Conservation (phyloP, 2,329 filamentous ascomycete genomes). For the Colletotrichum viniferum region DNA sequence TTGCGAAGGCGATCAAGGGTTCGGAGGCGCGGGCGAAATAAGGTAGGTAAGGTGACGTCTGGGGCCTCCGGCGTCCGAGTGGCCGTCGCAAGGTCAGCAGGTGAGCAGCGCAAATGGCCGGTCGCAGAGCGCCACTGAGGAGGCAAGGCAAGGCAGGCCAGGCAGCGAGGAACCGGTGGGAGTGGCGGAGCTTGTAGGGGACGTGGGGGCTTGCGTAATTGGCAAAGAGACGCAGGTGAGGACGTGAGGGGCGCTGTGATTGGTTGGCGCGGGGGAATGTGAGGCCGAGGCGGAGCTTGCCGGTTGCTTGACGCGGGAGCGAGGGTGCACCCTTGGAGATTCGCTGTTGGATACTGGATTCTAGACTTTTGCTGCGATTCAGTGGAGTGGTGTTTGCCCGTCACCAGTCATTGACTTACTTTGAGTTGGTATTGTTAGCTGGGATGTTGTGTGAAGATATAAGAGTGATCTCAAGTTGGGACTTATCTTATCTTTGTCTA, state of each 20-base stretch:
- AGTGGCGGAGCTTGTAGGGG: conserved; percentile 3
- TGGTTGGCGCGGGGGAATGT: neutral
- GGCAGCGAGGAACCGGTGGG: conserved; percentile 9
- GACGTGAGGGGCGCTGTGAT: neutral
- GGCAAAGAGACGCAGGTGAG: neutral
- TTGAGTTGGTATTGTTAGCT: neutral
- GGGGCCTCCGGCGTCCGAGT: neutral
- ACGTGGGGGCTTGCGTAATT: conserved; percentile 15
- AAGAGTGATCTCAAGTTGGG: neutral
- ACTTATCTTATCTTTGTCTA: neutral
- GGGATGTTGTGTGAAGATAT: neutral
- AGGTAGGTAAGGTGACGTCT: conserved; percentile 5
- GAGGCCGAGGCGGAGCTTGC: neutral
- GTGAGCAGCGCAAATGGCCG: neutral
- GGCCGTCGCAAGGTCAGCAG: neutral
- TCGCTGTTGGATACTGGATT: neutral
- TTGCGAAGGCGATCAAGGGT: neutral
- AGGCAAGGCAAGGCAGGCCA: neutral
- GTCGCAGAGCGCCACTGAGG: neutral
- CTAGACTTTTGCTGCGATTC: neutral
- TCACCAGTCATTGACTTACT: neutral
- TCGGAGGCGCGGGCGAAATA: neutral
- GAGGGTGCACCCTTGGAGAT: neutral
- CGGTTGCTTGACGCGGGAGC: neutral
- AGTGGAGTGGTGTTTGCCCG: neutral